A percentile compares a stretch with the other conserved stretches of the same genome.
phyloP scores from a whole-genome alignment of 371 early-diverging fungal species.

The Haplosporangium sp. region DNA sequence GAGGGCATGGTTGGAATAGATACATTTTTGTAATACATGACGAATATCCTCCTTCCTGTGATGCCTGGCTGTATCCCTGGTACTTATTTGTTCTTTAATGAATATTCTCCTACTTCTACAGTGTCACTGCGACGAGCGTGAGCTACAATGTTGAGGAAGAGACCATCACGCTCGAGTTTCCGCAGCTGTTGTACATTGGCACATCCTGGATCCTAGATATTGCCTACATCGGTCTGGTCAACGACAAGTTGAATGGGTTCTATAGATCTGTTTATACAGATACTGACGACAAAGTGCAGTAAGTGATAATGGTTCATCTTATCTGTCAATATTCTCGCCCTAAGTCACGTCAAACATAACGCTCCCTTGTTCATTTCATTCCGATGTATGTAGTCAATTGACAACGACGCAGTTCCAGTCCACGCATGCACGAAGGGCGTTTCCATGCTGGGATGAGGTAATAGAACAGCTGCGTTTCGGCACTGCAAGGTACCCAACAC shows the following conservation, averaged over 20 bases:
- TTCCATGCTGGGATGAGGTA: conserved; percentile 94
- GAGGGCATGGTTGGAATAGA: too few species aligned
- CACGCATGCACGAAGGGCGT: conserved; percentile 87
- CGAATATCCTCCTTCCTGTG: too few species aligned
- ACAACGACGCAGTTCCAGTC: conserved; percentile 95
- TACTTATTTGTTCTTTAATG: too few species aligned
- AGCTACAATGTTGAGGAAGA: conserved; percentile 51
- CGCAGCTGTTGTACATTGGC: conserved; percentile 28
- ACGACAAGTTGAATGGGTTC: conserved; percentile 89
- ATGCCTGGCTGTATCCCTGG: too few species aligned
- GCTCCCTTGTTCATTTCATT: too few species aligned
- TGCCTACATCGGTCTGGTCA: conserved; percentile 66
- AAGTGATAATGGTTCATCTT: too few species aligned
- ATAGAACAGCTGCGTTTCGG: not conserved
- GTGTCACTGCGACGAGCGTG: conserved; percentile 50
- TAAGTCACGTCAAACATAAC: too few species aligned
- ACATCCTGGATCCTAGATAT: conserved; percentile 48
- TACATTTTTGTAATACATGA: too few species aligned
- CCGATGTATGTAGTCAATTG: too few species aligned
- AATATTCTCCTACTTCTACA: not conserved
- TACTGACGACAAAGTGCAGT: conserved; percentile 48
- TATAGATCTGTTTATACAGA: conserved; percentile 83
- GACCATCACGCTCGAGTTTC: conserved; percentile 46
- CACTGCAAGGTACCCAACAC: too few species aligned
- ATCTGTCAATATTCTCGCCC: too few species aligned